phyloP scores from a whole-genome alignment of 371 early-diverging fungal species.

The Mucor irregularis region DNA sequence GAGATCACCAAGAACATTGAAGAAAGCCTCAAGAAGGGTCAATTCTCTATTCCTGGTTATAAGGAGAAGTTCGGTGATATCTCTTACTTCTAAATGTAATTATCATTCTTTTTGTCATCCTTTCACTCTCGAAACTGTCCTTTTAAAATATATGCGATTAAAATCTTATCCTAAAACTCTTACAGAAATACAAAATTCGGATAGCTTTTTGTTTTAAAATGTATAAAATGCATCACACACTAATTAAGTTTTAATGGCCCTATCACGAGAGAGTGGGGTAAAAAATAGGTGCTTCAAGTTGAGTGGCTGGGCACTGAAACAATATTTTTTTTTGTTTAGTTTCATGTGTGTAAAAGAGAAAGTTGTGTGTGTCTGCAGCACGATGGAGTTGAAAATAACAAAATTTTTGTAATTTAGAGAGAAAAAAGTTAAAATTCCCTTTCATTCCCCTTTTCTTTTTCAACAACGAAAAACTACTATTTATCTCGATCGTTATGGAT shows the following conservation, averaged over 20 bases:
- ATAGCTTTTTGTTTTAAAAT: background rate
- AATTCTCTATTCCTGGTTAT: slow-evolving; percentile 93
- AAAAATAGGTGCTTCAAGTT: no score
- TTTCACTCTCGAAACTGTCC: slow-evolving; percentile 10
- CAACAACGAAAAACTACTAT: no score
- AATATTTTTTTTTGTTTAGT: no score
- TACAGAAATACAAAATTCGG: background rate
- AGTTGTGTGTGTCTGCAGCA: no score
- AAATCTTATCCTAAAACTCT: background rate
- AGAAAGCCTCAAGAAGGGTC: slow-evolving; percentile 87
- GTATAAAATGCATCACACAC: background rate
- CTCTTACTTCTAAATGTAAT: slow-evolving; percentile 66
- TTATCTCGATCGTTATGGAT: slow-evolving; percentile 5
- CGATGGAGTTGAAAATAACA: no score
- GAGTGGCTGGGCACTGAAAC: no score
- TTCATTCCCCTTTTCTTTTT: slow-evolving; percentile 2
- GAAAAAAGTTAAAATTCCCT: slow-evolving; percentile 20
- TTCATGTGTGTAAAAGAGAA: no score
- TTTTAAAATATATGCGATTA: slow-evolving; percentile 8
- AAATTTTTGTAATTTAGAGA: background rate
- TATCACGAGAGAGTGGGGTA: no score
- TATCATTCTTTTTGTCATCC: background rate
- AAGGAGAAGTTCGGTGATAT: slow-evolving; percentile 89
- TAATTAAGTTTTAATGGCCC: no score
- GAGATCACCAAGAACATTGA: slow-evolving; percentile 87